These are phyloP conservation scores for Boletus pseudo-olivaceus DNA, from an alignment of 768 basidiomycete species.

Conservation along the genomic window DNA sequence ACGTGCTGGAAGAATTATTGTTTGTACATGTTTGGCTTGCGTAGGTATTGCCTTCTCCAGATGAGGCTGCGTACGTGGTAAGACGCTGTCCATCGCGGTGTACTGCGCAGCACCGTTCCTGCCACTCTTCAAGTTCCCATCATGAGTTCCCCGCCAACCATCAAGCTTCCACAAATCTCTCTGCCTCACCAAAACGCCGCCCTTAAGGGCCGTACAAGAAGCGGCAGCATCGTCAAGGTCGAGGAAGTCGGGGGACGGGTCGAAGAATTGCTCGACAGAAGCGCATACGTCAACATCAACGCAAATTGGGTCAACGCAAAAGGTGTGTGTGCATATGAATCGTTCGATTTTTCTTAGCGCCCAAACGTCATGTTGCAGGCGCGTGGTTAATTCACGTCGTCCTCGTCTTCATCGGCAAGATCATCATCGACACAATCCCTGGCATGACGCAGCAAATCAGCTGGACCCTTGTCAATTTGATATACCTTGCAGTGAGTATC, in stretches of 20 bases:
- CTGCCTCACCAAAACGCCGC: slow-evolving; percentile 29
- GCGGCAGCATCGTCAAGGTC: slow-evolving; percentile 78
- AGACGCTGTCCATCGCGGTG: background rate
- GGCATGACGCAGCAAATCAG: slow-evolving; percentile 92
- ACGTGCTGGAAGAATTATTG: slow-evolving; percentile 8
- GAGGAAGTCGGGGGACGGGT: slow-evolving; percentile 73
- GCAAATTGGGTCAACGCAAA: slow-evolving; percentile 94
- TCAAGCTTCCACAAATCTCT: slow-evolving; percentile 51
- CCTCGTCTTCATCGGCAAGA: slow-evolving; percentile 85
- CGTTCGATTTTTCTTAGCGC: background rate
- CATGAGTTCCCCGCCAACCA: slow-evolving; percentile 53
- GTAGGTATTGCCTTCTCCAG: background rate
- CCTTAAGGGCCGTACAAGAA: slow-evolving; percentile 51
- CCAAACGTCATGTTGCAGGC: slow-evolving; percentile 46
- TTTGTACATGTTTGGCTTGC: slow-evolving; percentile 17
- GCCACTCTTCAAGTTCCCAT: background rate
- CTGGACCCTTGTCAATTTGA: slow-evolving; percentile 91
- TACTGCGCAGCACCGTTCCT: background rate
- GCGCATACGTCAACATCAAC: slow-evolving; percentile 79
- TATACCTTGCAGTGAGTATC: slow-evolving; percentile 78
- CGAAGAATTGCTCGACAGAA: slow-evolving; percentile 77
- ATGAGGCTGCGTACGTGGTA: background rate
- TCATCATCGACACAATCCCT: slow-evolving; percentile 90
- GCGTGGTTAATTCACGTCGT: slow-evolving; percentile 98
- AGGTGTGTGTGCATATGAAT: slow-evolving; percentile 42